These are phyloP conservation scores for Cladosporium sp. DNA, from an alignment of 2,329 filamentous ascomycete species.

Conservation along the genomic window DNA sequence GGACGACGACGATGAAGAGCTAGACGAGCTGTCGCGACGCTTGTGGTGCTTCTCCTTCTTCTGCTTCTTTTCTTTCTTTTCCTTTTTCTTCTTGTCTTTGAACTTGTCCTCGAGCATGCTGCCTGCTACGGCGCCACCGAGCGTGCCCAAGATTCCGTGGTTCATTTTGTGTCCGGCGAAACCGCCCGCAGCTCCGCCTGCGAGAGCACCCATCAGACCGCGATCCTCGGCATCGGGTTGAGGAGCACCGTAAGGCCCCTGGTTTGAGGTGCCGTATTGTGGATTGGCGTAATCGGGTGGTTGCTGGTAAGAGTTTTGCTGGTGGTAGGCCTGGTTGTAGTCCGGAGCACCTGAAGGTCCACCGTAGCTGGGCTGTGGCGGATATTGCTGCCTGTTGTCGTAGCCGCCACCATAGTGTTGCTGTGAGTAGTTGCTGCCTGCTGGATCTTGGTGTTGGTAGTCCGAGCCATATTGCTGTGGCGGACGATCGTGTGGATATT, in stretches of 20 bases:
- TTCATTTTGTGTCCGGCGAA: constrained; percentile 54
- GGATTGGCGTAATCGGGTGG: constrained; percentile 13
- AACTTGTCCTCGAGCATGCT: constrained; percentile 51
- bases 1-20: constrained; percentile 17
- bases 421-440: constrained; percentile 7
- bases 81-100: constrained; percentile 37
- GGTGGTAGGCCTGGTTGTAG: constrained; percentile 11
- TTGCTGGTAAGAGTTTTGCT: constrained; percentile 16
- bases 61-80: constrained; percentile 36
- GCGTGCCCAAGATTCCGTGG: constrained; percentile 54
- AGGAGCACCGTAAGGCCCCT: constrained; percentile 11
- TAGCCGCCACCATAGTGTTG: constrained; percentile 16
- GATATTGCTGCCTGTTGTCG: constrained; percentile 20
- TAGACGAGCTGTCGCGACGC: constrained; percentile 12
- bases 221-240: constrained; percentile 42
- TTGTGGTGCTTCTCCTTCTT: constrained; percentile 23
- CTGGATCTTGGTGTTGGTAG: constrained; percentile 1
- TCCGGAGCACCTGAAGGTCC: constrained; percentile 2
- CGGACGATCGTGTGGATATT: constrained; percentile 19
- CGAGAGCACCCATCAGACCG: constrained; percentile 52
- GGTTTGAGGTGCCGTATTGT: constrained; percentile 11
- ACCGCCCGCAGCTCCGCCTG: constrained; percentile 55
- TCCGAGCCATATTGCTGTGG: constrained; percentile 14
- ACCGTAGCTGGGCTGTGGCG: neutral
- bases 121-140: constrained; percentile 54